Evolutionary conservation across 2,329 filamentous ascomycete genomes (phyloP).

Genomic region (Exutisphaerella laricina): DNA sequence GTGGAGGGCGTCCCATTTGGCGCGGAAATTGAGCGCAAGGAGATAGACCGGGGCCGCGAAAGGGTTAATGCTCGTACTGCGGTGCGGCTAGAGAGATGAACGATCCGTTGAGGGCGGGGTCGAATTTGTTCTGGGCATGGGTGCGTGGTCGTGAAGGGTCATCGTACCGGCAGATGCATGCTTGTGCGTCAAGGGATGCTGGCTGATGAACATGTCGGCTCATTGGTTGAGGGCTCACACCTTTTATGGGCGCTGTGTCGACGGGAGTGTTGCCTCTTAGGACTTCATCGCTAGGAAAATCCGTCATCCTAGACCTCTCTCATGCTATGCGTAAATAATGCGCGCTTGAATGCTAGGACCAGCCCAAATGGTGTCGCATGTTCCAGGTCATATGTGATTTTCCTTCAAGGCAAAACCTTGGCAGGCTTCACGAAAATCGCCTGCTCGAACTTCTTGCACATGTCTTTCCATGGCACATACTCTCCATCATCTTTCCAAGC

Average conservation of each 20-base stretch:
- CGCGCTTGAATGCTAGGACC: background rate
- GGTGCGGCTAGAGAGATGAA: too few species aligned
- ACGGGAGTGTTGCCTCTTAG: background rate
- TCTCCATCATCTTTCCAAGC: conserved; percentile 17
- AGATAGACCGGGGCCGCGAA: too few species aligned
- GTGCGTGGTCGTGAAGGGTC: background rate
- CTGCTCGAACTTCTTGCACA: conserved; percentile 17
- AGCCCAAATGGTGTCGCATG: background rate
- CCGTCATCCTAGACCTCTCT: background rate
- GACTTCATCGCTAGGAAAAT: background rate
- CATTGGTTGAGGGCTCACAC: background rate
- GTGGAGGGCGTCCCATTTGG: too few species aligned
- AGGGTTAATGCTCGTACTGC: too few species aligned
- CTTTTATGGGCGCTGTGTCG: background rate
- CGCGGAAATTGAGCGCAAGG: too few species aligned
- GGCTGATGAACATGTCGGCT: background rate
- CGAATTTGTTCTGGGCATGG: too few species aligned
- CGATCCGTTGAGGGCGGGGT: too few species aligned
- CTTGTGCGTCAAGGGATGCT: background rate
- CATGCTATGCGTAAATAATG: background rate
- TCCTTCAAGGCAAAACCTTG: conserved; percentile 5
- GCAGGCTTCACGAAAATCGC: conserved; percentile 11
- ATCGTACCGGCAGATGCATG: background rate
- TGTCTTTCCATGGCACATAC: conserved; percentile 16
- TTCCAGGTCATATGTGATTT: too few species aligned